Percentiles rank a stretch among this genome's conserved stretches.
Conservation (phyloP, 306 rosid genomes). For the Datisca glomerata region DNA sequence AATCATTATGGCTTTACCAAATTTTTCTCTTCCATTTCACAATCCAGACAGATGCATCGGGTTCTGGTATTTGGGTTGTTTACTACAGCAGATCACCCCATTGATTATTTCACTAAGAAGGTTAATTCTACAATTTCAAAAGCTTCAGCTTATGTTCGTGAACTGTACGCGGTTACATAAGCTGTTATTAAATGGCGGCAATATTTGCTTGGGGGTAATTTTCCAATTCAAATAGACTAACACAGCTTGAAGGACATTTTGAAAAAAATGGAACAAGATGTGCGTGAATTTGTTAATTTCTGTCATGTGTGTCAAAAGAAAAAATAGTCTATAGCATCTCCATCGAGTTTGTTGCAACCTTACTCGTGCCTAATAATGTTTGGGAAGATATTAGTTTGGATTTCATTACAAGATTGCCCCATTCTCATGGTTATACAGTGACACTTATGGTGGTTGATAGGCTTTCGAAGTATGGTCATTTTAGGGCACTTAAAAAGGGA, state of each 20-base stretch:
- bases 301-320: background rate
- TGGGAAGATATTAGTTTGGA: background rate
- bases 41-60: background rate
- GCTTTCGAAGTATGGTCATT: background rate
- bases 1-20: background rate
- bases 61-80: background rate
- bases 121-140: background rate
- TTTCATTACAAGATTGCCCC: background rate
- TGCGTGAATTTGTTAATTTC: background rate
- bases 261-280: no score
- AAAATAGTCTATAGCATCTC: background rate
- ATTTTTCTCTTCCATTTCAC: background rate
- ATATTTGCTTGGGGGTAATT: background rate
- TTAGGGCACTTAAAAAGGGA: background rate
- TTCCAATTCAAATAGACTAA: background rate
- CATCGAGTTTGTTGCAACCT: background rate
- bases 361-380: background rate
- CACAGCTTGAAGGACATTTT: background rate
- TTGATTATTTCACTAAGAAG: conserved; percentile 1
- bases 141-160: background rate
- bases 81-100: background rate
- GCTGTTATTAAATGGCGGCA: background rate
- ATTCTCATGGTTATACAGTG: background rate
- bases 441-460: background rate
- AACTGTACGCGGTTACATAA: background rate